These are phyloP conservation scores for Malus domestica DNA, from an alignment of 306 rosid genomes.

Conservation along the genomic window DNA sequence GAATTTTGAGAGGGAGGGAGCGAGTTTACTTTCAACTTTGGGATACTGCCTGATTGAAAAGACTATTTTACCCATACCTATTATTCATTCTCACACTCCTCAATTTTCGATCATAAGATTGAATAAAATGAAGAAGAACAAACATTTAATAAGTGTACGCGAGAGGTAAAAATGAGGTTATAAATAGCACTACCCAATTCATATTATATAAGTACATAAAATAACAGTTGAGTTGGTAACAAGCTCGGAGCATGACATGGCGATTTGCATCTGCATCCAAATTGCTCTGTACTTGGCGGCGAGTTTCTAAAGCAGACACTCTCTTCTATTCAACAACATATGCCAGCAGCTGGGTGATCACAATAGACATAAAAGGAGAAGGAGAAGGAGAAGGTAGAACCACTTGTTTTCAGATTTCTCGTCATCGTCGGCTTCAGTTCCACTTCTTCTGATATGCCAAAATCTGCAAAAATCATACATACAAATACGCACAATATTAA, in stretches of 20 bases:
- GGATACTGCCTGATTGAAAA: neutral
- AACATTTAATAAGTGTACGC: too few species aligned
- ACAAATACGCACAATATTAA: neutral
- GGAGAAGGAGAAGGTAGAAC: neutral
- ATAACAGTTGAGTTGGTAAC: neutral
- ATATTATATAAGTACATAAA: neutral
- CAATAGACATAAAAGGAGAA: slow-evolving; percentile 7
- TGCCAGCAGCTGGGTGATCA: neutral
- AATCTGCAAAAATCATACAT: slow-evolving; percentile 33
- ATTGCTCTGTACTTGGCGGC: slow-evolving; percentile 1
- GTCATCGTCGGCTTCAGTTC: slow-evolving; percentile 11
- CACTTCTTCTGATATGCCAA: slow-evolving; percentile 56
- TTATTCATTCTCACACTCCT: too few species aligned
- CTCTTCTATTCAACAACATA: neutral
- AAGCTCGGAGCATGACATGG: neutral
- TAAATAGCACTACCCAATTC: neutral
- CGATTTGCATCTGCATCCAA: neutral
- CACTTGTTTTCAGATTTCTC: slow-evolving; percentile 4
- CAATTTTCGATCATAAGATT: too few species aligned
- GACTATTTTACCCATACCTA: neutral
- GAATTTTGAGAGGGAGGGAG: neutral
- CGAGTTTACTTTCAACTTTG: too few species aligned
- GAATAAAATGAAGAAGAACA: too few species aligned
- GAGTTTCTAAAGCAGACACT: neutral
- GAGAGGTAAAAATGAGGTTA: too few species aligned